Base-by-base conservation (phyloP, 225 moss, liverwort and hornwort genomes). In the Anthoceros angustus region DNA sequence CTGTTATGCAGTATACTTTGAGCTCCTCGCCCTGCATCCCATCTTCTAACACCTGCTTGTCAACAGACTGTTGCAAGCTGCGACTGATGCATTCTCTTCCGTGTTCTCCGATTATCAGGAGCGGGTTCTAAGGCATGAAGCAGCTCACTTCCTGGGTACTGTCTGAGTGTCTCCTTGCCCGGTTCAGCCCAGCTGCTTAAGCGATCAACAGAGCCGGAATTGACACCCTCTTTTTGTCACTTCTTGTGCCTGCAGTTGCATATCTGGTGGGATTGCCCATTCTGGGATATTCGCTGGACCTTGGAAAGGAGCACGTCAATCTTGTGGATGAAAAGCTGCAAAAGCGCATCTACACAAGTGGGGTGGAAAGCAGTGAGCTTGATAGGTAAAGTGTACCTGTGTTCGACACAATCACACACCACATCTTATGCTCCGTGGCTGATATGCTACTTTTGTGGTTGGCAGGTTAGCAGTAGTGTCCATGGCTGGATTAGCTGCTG, bases 261-360 rank as follows among this genome's bases (percentile, higher is more conserved):
- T 98, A 98, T 60, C 63, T 98, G 67, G 88, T 98, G 23, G 95
- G 95, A 15, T 62, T 98, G 42, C 95, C 95, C 9, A 83, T 98
- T 21, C 70, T 98, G 25, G 91, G 71, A 5, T 98, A 98, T 67
- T 92, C 88, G 41, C 69, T 88, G 69, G 92, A 98, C 40, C 74
- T 92, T 42, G 95, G 95, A 48, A 92, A 98, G 76, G 95, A 98
- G 81, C 95, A 98, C 60, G 88, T 98, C 42, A 98, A 98, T 64
- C 81, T 98, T 0, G 69, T 89, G 5, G 81, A 98, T 42, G 85
- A 80, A 20, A 79, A 85, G 32, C 66, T 92, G 64, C 88, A 92
- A 73, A 92, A 92, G 77, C 75, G 76, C 49, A 85, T 98, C 64
- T 98, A 92, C 42, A 74, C 77, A 41, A 88, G 95, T 41, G 42